These are phyloP conservation scores for Imleria badia DNA, from an alignment of 768 basidiomycete species.

Conservation along the genomic window DNA sequence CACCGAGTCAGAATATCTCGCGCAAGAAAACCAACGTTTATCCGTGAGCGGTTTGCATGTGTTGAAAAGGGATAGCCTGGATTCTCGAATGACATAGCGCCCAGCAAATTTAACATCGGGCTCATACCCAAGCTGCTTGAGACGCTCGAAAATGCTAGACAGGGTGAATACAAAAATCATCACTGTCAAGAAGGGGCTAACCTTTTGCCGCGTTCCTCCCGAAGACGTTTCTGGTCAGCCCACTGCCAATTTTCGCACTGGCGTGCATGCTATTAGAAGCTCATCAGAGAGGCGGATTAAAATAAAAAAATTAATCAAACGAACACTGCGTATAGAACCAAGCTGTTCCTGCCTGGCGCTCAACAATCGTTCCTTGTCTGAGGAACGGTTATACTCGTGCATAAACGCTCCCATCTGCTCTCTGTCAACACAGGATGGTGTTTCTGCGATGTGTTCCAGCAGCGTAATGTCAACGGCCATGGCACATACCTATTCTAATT, in stretches of 20 bases:
- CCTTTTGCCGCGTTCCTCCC: background rate
- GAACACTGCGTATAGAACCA: background rate
- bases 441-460: background rate
- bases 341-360: background rate
- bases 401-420: slow-evolving; percentile 13
- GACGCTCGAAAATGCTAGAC: slow-evolving; percentile 4
- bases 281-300: background rate
- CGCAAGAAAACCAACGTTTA: background rate
- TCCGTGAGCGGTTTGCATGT: slow-evolving; percentile 2
- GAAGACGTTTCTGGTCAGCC: background rate
- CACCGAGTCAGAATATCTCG: background rate
- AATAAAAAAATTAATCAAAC: background rate
- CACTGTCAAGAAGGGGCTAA: background rate
- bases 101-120: background rate
- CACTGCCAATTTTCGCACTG: background rate
- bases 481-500: background rate
- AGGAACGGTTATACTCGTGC: background rate
- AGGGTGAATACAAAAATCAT: background rate
- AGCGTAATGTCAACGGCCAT: background rate
- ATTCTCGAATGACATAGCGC: background rate
- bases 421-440: background rate
- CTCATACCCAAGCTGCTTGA: slow-evolving; percentile 3
- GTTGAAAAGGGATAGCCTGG: background rate
- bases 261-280: slow-evolving; percentile 1
- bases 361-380: slow-evolving; percentile 3